Evolutionary conservation across 2,329 filamentous ascomycete species (phyloP), one percentile per base, ranked within the genome.

Genomic region (Bretziella fagacearum): DNA sequence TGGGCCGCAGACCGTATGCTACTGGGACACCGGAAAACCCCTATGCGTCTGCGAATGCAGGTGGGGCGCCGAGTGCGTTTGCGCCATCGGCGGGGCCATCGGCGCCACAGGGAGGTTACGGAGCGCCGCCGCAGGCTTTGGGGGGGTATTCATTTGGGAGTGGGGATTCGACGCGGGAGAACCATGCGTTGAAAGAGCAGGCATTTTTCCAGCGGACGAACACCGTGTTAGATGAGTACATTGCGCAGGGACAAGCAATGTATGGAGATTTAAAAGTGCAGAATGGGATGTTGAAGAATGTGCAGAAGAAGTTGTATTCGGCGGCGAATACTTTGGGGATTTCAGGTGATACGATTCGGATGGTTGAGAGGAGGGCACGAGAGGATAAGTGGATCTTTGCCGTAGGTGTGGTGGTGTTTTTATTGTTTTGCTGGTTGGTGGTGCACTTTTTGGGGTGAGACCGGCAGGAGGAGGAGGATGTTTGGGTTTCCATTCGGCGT

Each of bases 361-460:
- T 91, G 85, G 81, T 98, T 35, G 89, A 96, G 65, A 67, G 91
- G 55, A 71, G 91, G 52, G 86, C 91, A 44, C 82, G 78, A 61
- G 83, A 96, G 67, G 91, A 98, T 61, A 96, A 95, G 65, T 96
- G 87, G 86, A 93, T 98, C 29, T 98, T 98, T 61, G 83, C 82
- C 71, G 81, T 68, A 0, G 86, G 91, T 0, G 85, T 89, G 2
- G 63, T 93, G 4, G 63, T 91, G 29, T 98, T 98, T 62, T 83
- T 96, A 56, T 59, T 74, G 30, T 98, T 98, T 60, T 94, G 89
- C 62, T 96, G 85, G 77, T 65, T 91, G 53, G 86, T 93, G 48
- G 60, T 98, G 58, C 82, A 87, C 63, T 96, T 76, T 59, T 62
- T 98, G 63, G 69, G 84, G 59, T 89, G 63, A 70, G 23, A n/a